These are phyloP conservation scores for Schizophyllum commune DNA, from an alignment of 1,284 basidiomycete species.

Conservation along the genomic window DNA sequence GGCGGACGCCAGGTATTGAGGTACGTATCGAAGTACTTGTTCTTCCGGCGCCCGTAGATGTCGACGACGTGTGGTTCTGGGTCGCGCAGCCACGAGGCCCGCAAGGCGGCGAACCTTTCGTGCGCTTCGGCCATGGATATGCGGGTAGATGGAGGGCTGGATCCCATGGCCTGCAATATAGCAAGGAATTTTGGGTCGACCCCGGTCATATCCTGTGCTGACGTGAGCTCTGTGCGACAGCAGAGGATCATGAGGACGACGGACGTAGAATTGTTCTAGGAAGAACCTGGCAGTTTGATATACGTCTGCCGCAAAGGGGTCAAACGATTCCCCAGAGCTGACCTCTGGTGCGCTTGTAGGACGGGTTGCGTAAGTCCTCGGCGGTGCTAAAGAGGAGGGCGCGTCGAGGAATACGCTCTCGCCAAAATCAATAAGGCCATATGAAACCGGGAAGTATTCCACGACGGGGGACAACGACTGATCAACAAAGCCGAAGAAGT, in stretches of 20 bases:
- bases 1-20: not conserved
- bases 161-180: not conserved
- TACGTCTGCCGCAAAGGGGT: not conserved
- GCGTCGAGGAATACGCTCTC: not conserved
- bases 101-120: not conserved
- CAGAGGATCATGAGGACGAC: not conserved
- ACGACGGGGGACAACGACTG: not conserved
- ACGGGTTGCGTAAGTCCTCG: not conserved
- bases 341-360: not conserved
- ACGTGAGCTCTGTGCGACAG: not conserved
- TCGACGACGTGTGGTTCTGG: not conserved
- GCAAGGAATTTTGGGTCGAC: not conserved
- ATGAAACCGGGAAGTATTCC: not conserved
- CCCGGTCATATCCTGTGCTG: not conserved
- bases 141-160: not conserved
- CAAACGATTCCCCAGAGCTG: not conserved
- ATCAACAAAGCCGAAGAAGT: not conserved
- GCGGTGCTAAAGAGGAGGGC: not conserved
- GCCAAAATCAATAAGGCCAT: not conserved
- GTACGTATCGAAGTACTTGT: not conserved
- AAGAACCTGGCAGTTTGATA: not conserved
- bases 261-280: not conserved
- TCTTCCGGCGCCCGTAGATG: not conserved
- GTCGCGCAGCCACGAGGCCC: not conserved
- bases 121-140: not conserved